Conservation (phyloP, 192 early-diverging fungal genomes). For the Powellomyces hirtus region DNA sequence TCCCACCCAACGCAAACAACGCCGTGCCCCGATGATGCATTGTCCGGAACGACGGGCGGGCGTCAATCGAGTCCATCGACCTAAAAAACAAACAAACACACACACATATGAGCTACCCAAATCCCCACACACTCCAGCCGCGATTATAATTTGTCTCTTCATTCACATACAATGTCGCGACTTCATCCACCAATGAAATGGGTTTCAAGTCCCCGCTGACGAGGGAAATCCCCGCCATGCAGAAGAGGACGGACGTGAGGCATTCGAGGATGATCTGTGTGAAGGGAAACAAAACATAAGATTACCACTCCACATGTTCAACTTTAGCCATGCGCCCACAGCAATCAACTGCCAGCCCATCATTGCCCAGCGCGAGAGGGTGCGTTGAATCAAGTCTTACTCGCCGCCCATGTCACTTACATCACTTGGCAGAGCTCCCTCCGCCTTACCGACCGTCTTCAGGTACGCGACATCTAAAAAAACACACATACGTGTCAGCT, state of each 20-base stretch:
- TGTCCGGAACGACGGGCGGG: slow-evolving; percentile 4
- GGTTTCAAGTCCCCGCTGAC: slow-evolving; percentile 21
- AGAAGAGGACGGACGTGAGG: slow-evolving; percentile 11
- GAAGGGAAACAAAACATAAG: neutral
- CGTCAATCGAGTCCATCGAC: slow-evolving; percentile 17
- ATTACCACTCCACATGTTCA: neutral
- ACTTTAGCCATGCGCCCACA: neutral
- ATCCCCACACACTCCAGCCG: neutral
- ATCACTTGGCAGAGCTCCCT: slow-evolving; percentile 14
- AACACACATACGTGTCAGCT: neutral
- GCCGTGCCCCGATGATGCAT: slow-evolving; percentile 18
- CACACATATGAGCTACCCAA: neutral
- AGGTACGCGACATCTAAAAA: slow-evolving; percentile 26
- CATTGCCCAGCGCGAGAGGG: neutral
- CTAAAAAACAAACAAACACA: neutral
- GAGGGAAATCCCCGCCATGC: slow-evolving; percentile 10
- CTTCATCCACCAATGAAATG: slow-evolving; percentile 14
- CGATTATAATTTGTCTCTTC: neutral
- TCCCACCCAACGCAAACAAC: slow-evolving; percentile 4
- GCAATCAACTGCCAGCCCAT: neutral
- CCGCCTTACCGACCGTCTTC: slow-evolving; percentile 18
- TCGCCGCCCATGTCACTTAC: slow-evolving; percentile 9
- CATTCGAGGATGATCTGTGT: slow-evolving; percentile 23
- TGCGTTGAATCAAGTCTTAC: neutral
- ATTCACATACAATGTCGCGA: neutral